A percentile compares a stretch with the other conserved stretches of the same genome.
phyloP scores from a whole-genome alignment of 768 basidiomycete species.

The Boletus rex-veris region DNA sequence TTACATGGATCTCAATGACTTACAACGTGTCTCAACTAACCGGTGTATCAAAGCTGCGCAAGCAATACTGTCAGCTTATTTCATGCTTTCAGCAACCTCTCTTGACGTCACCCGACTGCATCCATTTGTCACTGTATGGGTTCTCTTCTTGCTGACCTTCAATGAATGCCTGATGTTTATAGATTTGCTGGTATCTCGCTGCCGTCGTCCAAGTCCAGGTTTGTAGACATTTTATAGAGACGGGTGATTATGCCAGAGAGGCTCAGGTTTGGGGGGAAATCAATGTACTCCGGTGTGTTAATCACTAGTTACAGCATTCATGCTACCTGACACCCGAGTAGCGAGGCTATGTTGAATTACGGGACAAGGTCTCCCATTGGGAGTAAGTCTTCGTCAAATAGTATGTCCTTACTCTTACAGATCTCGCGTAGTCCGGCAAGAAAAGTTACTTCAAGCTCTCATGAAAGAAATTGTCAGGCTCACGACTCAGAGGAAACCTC shows the following conservation, averaged over 20 bases:
- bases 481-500: constrained; percentile 75
- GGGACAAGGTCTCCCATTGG: constrained; percentile 79
- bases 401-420: constrained; percentile 2
- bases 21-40: constrained; percentile 56
- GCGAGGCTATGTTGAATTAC: constrained; percentile 82
- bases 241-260: constrained; percentile 69
- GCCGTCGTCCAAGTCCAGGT: constrained; percentile 83
- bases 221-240: constrained; percentile 83
- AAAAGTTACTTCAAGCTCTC: constrained; percentile 73
- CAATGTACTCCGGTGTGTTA: constrained; percentile 66
- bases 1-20: constrained; percentile 72
- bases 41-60: constrained; percentile 76
- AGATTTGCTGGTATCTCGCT: constrained; percentile 92
- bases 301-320: background rate
- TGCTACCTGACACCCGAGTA: constrained; percentile 27
- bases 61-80: constrained; percentile 70
- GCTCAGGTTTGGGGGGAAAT: constrained; percentile 85
- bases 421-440: constrained; percentile 64
- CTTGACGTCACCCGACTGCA: constrained; percentile 77
- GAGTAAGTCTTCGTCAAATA: constrained; percentile 45
- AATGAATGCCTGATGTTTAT: constrained; percentile 13
- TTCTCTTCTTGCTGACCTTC: constrained; percentile 5
- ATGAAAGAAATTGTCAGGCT: constrained; percentile 84
- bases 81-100: constrained; percentile 76
- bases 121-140: constrained; percentile 73